A percentile compares a stretch with the other conserved stretches of the same genome.
Conservation (phyloP, 2,329 filamentous ascomycete species). For the Beauveria australis region DNA sequence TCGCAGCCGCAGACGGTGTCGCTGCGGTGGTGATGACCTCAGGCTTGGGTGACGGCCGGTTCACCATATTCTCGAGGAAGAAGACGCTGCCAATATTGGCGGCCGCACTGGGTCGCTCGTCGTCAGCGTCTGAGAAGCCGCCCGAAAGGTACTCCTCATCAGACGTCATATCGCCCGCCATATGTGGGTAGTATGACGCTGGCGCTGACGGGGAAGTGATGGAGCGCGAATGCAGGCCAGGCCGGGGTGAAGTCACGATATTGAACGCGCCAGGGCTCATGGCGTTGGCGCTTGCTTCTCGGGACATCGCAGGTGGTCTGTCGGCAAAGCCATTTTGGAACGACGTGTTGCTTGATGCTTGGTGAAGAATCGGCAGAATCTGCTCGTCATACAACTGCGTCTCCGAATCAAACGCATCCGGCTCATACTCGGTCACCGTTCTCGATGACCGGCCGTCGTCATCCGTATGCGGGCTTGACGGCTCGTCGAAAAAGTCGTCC, state of each 20-base stretch:
- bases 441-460: conserved; percentile 54
- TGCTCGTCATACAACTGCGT: conserved; percentile 89
- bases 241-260: conserved; percentile 40
- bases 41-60: conserved; percentile 39
- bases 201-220: conserved; percentile 70
- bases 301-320: conserved; percentile 50
- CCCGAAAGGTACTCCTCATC: conserved; percentile 71
- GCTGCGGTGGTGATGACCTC: not conserved
- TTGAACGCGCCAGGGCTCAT: conserved; percentile 57
- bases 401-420: conserved; percentile 61
- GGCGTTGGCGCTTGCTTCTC: conserved; percentile 51
- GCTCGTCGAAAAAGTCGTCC: conserved; percentile 74
- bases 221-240: conserved; percentile 69
- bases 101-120: conserved; percentile 35
- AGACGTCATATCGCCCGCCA: conserved; percentile 54
- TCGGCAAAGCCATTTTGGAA: conserved; percentile 89
- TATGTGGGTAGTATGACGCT: conserved; percentile 44
- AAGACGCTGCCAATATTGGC: conserved; percentile 39
- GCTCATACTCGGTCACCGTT: conserved; percentile 57
- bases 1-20: not conserved
- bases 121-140: conserved; percentile 71
- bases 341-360: conserved; percentile 69
- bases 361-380: conserved; percentile 80
- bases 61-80: conserved; percentile 53
- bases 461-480: conserved; percentile 47